Conservation (phyloP, 305 asterid genomes). For the Fraxinus sp. region DNA sequence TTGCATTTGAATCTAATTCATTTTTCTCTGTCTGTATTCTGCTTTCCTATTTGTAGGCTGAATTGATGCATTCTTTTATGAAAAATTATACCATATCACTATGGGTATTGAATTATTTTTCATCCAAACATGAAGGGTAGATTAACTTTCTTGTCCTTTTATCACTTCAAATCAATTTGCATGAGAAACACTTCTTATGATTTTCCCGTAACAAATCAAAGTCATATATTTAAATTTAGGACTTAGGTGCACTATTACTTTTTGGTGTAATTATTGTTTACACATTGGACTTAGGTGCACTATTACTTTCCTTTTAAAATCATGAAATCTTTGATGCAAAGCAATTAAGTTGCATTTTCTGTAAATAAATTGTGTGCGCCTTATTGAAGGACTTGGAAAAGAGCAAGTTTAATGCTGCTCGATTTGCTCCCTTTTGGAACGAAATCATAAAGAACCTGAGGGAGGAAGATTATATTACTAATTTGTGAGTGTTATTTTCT, state of each 20-base stretch:
- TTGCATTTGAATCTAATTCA: neutral
- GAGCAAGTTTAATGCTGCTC: slow-evolving; percentile 71
- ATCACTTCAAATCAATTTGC: neutral
- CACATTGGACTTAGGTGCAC: slow-evolving; percentile 1
- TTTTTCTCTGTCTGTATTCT: neutral
- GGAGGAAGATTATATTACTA: slow-evolving; percentile 84
- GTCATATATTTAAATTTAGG: neutral
- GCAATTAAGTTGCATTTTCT: slow-evolving; percentile 21
- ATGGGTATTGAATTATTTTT: neutral
- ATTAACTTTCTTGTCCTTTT: neutral
- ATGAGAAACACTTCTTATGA: neutral
- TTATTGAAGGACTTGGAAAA: slow-evolving; percentile 57
- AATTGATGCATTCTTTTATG: neutral
- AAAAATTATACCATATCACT: neutral
- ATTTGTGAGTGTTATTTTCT: slow-evolving; percentile 55
- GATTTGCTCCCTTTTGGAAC: slow-evolving; percentile 96
- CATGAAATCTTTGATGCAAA: neutral
- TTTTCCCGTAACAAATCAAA: neutral
- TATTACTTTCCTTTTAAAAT: neutral
- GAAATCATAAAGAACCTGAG: slow-evolving; percentile 83
- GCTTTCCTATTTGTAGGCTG: neutral
- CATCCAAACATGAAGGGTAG: slow-evolving; percentile 5
- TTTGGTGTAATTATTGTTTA: neutral
- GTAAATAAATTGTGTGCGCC: slow-evolving; percentile 25
- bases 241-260: neutral